Evolutionary conservation across 768 basidiomycete genomes (phyloP).

Genomic region (Asterophora lycoperdoides): DNA sequence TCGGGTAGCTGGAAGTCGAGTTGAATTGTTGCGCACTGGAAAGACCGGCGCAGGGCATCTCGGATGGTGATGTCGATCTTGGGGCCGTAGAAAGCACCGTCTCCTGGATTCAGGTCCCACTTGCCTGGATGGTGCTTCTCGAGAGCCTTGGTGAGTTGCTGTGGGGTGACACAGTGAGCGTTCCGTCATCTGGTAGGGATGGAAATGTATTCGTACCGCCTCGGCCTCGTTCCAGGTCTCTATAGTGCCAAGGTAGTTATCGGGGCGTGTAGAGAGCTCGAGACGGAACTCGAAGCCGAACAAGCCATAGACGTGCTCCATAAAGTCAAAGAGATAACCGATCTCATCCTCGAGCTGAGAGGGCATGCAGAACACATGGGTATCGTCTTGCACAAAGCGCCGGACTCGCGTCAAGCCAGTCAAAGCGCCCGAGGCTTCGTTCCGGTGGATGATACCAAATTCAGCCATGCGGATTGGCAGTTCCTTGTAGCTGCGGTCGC

Average conservation of each 20-base stretch:
- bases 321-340: slow-evolving; percentile 84
- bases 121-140: slow-evolving; percentile 83
- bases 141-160: slow-evolving; percentile 84
- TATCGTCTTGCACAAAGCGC: slow-evolving; percentile 96
- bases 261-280: slow-evolving; percentile 93
- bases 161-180: slow-evolving; percentile 4
- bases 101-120: slow-evolving; percentile 93
- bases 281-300: slow-evolving; percentile 95
- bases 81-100: slow-evolving; percentile 99
- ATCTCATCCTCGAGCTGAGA: slow-evolving; percentile 92
- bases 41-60: slow-evolving; percentile 87
- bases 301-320: slow-evolving; percentile 87
- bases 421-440: slow-evolving; percentile 92
- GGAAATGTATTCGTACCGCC: slow-evolving; percentile 40
- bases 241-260: slow-evolving; percentile 85
- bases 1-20: slow-evolving; percentile 98
- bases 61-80: slow-evolving; percentile 98
- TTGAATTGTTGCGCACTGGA: slow-evolving; percentile 98
- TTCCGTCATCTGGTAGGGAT: not conserved
- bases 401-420: slow-evolving; percentile 91
- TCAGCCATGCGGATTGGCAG: slow-evolving; percentile 97
- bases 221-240: slow-evolving; percentile 92
- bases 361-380: slow-evolving; percentile 97
- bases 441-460: slow-evolving; percentile 95
- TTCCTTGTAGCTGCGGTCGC: slow-evolving; percentile 92